Evolutionary conservation across 169 alveolate species (phyloP), one percentile per base, ranked within the genome.

Genomic region (Haemoproteus tartakovskyi): DNA sequence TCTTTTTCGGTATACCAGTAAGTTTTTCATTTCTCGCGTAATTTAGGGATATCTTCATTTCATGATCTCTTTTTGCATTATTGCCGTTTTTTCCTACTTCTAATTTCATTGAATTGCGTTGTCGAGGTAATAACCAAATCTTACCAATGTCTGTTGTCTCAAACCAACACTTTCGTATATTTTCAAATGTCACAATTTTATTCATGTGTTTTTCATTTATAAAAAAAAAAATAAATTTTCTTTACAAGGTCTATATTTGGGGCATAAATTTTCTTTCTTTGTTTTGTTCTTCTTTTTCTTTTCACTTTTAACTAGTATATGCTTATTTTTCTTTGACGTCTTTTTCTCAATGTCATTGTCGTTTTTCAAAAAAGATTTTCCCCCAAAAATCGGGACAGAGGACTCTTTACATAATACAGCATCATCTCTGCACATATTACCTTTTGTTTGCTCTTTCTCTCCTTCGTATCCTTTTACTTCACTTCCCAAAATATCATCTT

Each of bases 211-310:
- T 45, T 16, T 60, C 57, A 12, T 33, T 57, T 21, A 74, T 33
- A 74, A 74, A 74, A 45, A 74, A 48, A 74, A 74, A 27, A 74
- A 57, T 11, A 74, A 43, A 57, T 74, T 62, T 12, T 74, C 84
- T 21, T 33, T 37, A 14, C 84, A 22, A n/a, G n/a, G n/a, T 33
- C 9, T 33, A 33, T 33, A 6, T 33, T 33, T 33, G 5, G 5
- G 14, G 9, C 43, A 33, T 6, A 33, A 33, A 33, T 33, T 33
- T 33, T 33, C 43, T 9, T 6, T 33, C 43, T 33, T 33, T 33
- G 5, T 33, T 33, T 33, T 33, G 14, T 9, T 9, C 43, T 6
- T 33, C 43, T 33, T 33, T 33, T 33, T 33, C 9, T 33, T 33
- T 9, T 9, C 43, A 5, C 5, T 33, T 9, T 33, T 33, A 6